Conservation (phyloP, 768 basidiomycete species). For the Nevesoporus exiguus region DNA sequence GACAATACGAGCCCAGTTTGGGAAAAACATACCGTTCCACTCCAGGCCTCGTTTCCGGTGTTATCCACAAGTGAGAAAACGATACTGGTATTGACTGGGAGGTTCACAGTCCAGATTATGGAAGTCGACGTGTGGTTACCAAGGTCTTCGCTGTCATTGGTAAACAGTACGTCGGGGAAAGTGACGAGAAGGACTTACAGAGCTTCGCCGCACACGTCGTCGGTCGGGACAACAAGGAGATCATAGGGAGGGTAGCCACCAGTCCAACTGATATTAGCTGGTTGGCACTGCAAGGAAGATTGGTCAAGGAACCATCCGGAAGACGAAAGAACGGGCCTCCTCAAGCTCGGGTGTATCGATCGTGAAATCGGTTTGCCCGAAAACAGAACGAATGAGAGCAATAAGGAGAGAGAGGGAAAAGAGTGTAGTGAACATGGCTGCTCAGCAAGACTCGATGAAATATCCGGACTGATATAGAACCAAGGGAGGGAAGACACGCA, state of each 20-base stretch:
- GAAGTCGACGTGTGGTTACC: constrained; percentile 48
- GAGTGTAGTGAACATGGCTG: constrained; percentile 76
- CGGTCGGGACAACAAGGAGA: constrained; percentile 49
- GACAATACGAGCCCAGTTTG: not conserved
- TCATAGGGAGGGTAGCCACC: constrained; percentile 49
- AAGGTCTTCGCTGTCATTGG: constrained; percentile 49
- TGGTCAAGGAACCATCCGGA: not conserved
- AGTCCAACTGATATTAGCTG: constrained; percentile 50
- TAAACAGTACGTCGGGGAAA: constrained; percentile 2
- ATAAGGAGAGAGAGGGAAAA: constrained; percentile 68
- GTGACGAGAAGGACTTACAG: constrained; percentile 43
- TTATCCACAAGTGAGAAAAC: constrained; percentile 53
- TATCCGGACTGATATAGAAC: constrained; percentile 18
- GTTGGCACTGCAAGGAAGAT: constrained; percentile 47
- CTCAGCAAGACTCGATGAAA: constrained; percentile 12
- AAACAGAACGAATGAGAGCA: constrained; percentile 46
- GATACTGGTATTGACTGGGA: constrained; percentile 48
- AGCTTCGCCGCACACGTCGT: constrained; percentile 55
- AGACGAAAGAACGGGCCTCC: constrained; percentile 43
- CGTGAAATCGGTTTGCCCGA: constrained; percentile 46
- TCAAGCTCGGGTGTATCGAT: constrained; percentile 49
- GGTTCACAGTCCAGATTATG: constrained; percentile 37
- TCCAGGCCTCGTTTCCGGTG: constrained; percentile 63
- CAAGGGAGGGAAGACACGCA: not conserved
- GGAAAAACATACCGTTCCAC: constrained; percentile 44